Conservation (phyloP, 2,329 filamentous ascomycete species). For the Trichophyton schoenleinii region DNA sequence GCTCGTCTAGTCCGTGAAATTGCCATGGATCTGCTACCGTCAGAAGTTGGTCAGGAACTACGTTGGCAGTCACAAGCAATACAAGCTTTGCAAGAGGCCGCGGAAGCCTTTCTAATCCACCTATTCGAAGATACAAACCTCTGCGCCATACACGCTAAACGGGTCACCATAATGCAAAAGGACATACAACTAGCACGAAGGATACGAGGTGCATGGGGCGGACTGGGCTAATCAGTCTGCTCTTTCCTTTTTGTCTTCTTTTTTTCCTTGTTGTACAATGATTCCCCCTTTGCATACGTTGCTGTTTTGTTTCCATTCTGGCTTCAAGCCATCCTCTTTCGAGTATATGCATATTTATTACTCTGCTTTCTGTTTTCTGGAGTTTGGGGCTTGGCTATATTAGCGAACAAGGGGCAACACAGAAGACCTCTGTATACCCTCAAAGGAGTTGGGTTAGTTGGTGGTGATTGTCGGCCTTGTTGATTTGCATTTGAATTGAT, state of each 20-base stretch:
- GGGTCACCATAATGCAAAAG: conserved; percentile 95
- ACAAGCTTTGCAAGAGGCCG: conserved; percentile 80
- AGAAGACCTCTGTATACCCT: neutral
- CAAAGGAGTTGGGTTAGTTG: neutral
- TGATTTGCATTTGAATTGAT: neutral
- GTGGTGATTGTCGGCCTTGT: neutral
- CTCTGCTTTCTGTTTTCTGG: neutral
- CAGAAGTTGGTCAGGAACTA: conserved; percentile 52
- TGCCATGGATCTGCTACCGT: conserved; percentile 45
- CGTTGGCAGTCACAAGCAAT: conserved; percentile 96
- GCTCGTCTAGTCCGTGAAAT: conserved; percentile 40
- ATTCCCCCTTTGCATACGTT: neutral
- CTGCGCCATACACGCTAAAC: conserved; percentile 91
- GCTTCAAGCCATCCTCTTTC: neutral
- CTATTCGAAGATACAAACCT: conserved; percentile 95
- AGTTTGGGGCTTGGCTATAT: neutral
- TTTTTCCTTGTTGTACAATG: neutral
- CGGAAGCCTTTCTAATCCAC: conserved; percentile 92
- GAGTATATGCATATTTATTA: neutral
- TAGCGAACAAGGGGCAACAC: neutral
- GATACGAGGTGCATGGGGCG: conserved; percentile 67
- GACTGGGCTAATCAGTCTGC: conserved; percentile 39
- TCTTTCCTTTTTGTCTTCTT: neutral
- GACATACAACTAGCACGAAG: conserved; percentile 85
- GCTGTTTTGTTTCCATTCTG: neutral